Evolutionary conservation across 2,329 filamentous ascomycete species (phyloP).

Genomic region (Plectosphaerella plurivora): DNA sequence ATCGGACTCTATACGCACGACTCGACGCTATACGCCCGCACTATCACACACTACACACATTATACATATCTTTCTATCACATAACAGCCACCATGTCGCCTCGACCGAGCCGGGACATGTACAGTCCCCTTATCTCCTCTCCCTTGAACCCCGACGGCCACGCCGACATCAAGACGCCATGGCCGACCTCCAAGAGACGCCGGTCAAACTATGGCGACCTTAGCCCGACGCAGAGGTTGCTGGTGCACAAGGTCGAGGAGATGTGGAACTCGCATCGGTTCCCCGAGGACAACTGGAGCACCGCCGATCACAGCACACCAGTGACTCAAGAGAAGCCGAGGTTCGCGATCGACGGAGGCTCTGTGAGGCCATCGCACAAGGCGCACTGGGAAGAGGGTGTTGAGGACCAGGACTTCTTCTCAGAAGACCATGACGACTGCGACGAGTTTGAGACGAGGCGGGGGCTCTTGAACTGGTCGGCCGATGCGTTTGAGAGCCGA

Average conservation of each 20-base stretch:
- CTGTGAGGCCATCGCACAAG: slow-evolving; percentile 1
- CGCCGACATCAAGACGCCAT: not conserved
- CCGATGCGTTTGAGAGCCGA: slow-evolving; percentile 6
- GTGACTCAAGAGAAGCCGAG: not conserved
- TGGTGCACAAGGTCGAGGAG: slow-evolving; percentile 35
- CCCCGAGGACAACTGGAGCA: slow-evolving; percentile 20
- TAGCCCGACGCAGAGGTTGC: slow-evolving; percentile 35
- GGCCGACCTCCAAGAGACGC: not conserved
- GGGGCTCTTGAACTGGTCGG: slow-evolving; percentile 1
- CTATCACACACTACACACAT: not conserved
- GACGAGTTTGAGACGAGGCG: not conserved
- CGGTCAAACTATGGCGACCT: slow-evolving; percentile 11
- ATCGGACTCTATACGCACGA: not conserved
- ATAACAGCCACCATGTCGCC: slow-evolving; percentile 5
- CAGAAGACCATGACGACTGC: slow-evolving; percentile 8
- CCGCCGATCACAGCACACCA: not conserved
- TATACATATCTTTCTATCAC: not conserved
- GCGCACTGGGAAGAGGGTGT: slow-evolving; percentile 11
- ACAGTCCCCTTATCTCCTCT: slow-evolving; percentile 20
- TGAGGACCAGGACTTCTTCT: slow-evolving; percentile 15
- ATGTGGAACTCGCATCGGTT: slow-evolving; percentile 27
- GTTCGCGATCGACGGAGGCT: not conserved
- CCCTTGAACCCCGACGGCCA: slow-evolving; percentile 20
- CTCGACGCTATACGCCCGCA: not conserved
- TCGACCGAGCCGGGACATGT: slow-evolving; percentile 9